Evolutionary conservation across 768 basidiomycete genomes (phyloP), one percentile per base, ranked within the genome.

Genomic region (Mycena capillaripes): DNA sequence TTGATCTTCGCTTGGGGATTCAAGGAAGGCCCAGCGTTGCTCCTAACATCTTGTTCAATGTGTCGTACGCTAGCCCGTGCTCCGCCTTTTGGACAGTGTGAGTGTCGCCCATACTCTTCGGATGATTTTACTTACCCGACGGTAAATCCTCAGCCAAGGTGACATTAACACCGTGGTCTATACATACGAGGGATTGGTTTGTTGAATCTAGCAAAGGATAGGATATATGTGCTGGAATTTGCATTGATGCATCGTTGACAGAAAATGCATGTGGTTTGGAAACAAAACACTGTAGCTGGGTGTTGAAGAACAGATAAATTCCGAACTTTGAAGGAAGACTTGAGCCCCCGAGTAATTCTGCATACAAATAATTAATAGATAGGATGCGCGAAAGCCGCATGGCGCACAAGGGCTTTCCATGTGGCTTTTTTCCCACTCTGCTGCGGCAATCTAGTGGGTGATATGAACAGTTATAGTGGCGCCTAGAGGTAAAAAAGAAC

Each of bases 71-170:
- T 25, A 59, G 58, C 40, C 58, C 25, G 4, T 59, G 58, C 38
- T 40, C 58, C 17, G 58, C 58, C 40, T 40, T 59, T 42, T 59
- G 58, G 58, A 59, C 38, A 40, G 40, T 59, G 58, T 59, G 58
- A 59, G 56, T 57, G 52, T 29, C 27, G 27, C 29, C 8, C 52
- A 30, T 46, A 46, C 44, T 46, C 17, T 17, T 27, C 50, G 10
- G 25, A 23, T 12, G 25, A 25, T 52, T 53, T 53, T 53, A 53
- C 27, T 53, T 53, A 53, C 16, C 52, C 52, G 52, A 53, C 25
- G 52, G 16, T 17, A 19, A 53, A 29, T 30, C 52, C 52, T 53
- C 52, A 53, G 55, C 55, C 5, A 17, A 2, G 55, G 55, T 21
- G 34, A 56, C 16, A 36, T 53, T 56, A 56, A 56, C 55, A 21